A percentile compares a stretch with the other conserved stretches of the same genome.
Evolutionary conservation across 83 land plant species (phyloP).

Genomic region (Thuja plicata): DNA sequence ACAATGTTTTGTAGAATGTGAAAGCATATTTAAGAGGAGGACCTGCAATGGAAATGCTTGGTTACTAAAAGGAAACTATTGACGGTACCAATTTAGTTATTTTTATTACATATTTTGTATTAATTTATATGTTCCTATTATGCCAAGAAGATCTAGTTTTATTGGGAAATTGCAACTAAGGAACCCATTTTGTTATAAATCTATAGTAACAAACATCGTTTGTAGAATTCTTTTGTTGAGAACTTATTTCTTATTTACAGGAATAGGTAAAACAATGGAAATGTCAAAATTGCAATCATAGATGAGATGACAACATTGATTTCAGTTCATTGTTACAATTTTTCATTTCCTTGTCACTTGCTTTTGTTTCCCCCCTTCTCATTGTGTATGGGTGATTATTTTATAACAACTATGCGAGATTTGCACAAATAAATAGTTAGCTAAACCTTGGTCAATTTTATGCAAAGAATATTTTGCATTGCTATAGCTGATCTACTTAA

Average conservation of each 20-base stretch:
- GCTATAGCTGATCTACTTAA: not conserved
- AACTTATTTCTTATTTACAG: not conserved
- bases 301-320: not conserved
- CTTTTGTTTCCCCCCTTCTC: not conserved
- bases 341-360: not conserved
- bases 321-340: not conserved
- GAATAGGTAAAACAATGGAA: not conserved
- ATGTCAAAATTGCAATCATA: not conserved
- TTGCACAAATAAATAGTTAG: not conserved
- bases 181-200: not conserved
- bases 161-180: not conserved
- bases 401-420: not conserved
- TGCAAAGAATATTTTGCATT: not conserved
- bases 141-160: not conserved
- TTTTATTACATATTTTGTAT: not conserved
- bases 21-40: slow-evolving; percentile 89
- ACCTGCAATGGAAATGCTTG: slow-evolving; percentile 87
- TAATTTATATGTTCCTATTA: not conserved
- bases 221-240: not conserved
- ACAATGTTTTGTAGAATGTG: slow-evolving; percentile 62
- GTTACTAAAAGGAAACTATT: slow-evolving; percentile 83
- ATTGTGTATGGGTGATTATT: not conserved
- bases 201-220: not conserved
- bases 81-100: slow-evolving; percentile 55
- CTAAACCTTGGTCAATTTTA: not conserved